Percentiles rank a stretch among this genome's conserved stretches.
These are phyloP conservation scores for Durotheca rogersii DNA, from an alignment of 495 filamentous ascomycete species.

Conservation along the genomic window DNA sequence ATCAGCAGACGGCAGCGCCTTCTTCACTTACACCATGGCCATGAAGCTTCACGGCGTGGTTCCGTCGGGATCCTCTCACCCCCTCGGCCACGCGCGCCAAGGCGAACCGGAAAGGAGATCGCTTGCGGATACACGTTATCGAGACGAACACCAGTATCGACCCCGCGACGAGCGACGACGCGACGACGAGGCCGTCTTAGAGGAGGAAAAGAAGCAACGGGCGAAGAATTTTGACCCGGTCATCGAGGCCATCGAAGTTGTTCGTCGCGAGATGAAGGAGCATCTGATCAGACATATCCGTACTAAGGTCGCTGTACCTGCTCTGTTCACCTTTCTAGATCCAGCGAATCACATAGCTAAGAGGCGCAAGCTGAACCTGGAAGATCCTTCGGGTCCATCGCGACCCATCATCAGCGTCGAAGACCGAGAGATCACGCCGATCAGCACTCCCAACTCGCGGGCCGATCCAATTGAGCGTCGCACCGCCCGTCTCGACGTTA, in stretches of 20 bases:
- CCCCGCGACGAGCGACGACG: conserved; percentile 52
- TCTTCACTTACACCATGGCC: conserved; percentile 91
- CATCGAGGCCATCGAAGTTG: conserved; percentile 71
- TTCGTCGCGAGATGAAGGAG: conserved; percentile 77
- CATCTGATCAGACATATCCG: conserved; percentile 85
- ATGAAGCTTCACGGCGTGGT: conserved; percentile 70
- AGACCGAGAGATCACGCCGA: conserved; percentile 56
- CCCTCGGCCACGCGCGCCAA: conserved; percentile 7
- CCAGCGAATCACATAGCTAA: conserved; percentile 74
- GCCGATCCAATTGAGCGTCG: conserved; percentile 54
- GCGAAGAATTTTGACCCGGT: conserved; percentile 84
- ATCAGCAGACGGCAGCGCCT: conserved; percentile 66
- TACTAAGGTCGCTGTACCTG: conserved; percentile 75
- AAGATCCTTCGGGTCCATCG: conserved; percentile 60
- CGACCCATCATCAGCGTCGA: conserved; percentile 48
- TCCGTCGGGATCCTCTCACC: conserved; percentile 47
- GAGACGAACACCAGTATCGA: conserved; percentile 49
- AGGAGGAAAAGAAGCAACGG: conserved; percentile 81
- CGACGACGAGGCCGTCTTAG: conserved; percentile 73
- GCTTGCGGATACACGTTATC: conserved; percentile 41
- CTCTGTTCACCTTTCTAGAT: conserved; percentile 82
- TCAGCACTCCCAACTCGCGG: conserved; percentile 69
- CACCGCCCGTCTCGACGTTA: conserved; percentile 58
- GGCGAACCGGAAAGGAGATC: conserved; percentile 28
- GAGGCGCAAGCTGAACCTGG: conserved; percentile 73